These are phyloP conservation scores for Colletotrichum scovillei DNA, from an alignment of 2,329 filamentous ascomycete genomes.

Conservation along the genomic window DNA sequence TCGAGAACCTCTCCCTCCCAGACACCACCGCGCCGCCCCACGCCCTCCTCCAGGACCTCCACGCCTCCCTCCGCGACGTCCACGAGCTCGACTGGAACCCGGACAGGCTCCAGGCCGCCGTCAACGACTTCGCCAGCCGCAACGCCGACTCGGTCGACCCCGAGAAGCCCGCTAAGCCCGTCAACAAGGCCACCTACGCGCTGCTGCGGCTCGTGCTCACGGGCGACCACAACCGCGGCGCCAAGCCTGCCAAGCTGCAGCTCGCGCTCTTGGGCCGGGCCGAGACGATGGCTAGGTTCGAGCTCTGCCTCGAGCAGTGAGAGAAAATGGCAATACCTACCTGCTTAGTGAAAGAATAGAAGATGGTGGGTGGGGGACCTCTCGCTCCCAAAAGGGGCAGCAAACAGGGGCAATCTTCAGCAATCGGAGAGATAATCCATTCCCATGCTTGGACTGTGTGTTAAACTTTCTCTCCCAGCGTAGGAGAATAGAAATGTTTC, in stretches of 20 bases:
- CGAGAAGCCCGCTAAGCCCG: not conserved
- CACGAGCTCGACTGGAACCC: conserved; percentile 29
- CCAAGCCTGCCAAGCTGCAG: conserved; percentile 37
- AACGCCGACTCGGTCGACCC: conserved; percentile 3
- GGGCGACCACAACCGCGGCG: conserved; percentile 25
- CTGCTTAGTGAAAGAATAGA: not conserved
- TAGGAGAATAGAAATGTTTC: not conserved
- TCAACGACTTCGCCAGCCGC: conserved; percentile 14
- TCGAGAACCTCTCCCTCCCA: conserved; percentile 8
- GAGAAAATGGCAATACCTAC: too few species aligned
- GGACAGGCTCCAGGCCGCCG: conserved; percentile 23
- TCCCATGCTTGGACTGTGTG: not conserved
- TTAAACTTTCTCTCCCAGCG: not conserved
- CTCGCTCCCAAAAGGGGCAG: too few species aligned
- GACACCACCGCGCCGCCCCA: not conserved
- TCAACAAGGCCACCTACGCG: conserved; percentile 23
- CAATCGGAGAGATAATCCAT: not conserved
- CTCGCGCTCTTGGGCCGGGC: conserved; percentile 31
- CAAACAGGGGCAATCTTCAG: not conserved
- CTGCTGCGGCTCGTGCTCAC: conserved; percentile 31
- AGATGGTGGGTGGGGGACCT: too few species aligned
- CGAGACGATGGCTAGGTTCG: conserved; percentile 34
- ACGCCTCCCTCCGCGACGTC: conserved; percentile 13
- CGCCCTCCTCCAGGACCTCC: conserved; percentile 18
- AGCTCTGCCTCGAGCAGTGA: conserved; percentile 18